Evolutionary conservation across 1,284 basidiomycete species (phyloP).

Genomic region (Sphagnurus paluster): DNA sequence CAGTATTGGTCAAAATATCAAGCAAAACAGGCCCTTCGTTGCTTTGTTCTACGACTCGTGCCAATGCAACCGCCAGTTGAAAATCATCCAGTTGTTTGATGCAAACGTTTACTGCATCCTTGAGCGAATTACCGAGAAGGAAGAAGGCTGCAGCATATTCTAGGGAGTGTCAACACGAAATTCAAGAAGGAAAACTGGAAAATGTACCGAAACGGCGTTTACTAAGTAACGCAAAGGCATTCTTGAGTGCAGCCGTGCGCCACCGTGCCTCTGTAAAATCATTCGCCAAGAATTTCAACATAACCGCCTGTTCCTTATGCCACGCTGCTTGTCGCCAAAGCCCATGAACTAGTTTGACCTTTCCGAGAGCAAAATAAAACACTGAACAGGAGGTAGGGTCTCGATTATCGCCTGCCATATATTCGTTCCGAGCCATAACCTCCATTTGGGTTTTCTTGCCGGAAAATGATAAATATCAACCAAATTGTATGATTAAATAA

Average conservation of each 20-base stretch:
- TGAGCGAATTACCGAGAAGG: conserved; percentile 84
- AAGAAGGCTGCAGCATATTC: conserved; percentile 99
- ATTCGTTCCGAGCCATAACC: conserved; percentile 89
- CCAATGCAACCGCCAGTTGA: conserved; percentile 86
- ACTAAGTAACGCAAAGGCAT: conserved; percentile 90
- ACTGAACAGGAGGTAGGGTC: conserved; percentile 91
- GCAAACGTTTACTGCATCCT: conserved; percentile 93
- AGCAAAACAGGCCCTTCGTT: conserved; percentile 80
- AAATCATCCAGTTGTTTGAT: conserved; percentile 87
- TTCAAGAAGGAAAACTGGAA: background rate
- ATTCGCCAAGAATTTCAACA: conserved; percentile 92
- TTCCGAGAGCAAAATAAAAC: conserved; percentile 94
- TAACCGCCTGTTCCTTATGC: conserved; percentile 87
- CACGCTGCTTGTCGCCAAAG: conserved; percentile 95
- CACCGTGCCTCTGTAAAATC: conserved; percentile 87
- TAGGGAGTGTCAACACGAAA: conserved; percentile 30
- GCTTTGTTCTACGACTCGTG: conserved; percentile 80
- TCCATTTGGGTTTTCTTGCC: conserved; percentile 80
- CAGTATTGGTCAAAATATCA: conserved; percentile 68
- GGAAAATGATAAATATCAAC: conserved; percentile 1
- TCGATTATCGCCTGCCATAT: conserved; percentile 80
- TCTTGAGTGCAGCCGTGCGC: conserved; percentile 94
- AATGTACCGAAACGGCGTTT: conserved; percentile 88
- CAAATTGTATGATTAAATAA: conserved; percentile 1
- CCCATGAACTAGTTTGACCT: conserved; percentile 88